Base-by-base conservation (phyloP, 179 eudicot species). In the Silene vulgaris region DNA sequence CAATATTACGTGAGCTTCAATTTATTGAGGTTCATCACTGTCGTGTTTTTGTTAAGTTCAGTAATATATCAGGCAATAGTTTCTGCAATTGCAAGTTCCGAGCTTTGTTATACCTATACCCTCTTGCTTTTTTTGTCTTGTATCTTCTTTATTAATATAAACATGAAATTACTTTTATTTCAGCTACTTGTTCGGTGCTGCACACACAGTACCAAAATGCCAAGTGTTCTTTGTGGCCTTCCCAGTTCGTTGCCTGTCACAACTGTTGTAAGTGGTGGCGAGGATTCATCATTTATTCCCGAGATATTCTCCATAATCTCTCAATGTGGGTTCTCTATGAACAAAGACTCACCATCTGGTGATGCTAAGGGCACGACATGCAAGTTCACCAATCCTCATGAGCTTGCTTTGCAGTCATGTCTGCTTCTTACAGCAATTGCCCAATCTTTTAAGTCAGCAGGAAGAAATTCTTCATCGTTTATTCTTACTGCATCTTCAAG, bases 261-360 rank as follows among this genome's bases (percentile, higher is more conserved):
- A 20, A 93, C 97, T 52, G 84, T 88, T 76, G 98, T 96, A 75
- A 96, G 92, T 81, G 99, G 99, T 19, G 96, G 98, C 70, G 99
- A 89, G 43, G 99, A 96, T 78, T 87, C 89, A 73, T 93, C 99
- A 32, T 86, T 96, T 79, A 83, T 91, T 86, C 90, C 98, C 75
- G 98, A 96, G 82, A 86, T 96, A 69, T 96, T 93, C 73, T 78
- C 98, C 67, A 82, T 90, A 73, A 75, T 96, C 76, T 85, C 91
- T 48, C 76, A 88, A n/a, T 96, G 97, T 60, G 84, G 90, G 71
- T 76, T 84, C 30, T 82, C 86, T 50, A 76, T 90, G 75, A 87
- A 79, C 65, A 91, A 82, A 84, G 93, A 91, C 69, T 72, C 84
- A 26, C 87, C 82, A 74, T 78, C 80, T 64, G 83, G 76, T 79